Percentiles rank a stretch among this genome's conserved stretches.
phyloP scores from a whole-genome alignment of 2,329 filamentous ascomycete genomes.

The Knoxdaviesia proteae region DNA sequence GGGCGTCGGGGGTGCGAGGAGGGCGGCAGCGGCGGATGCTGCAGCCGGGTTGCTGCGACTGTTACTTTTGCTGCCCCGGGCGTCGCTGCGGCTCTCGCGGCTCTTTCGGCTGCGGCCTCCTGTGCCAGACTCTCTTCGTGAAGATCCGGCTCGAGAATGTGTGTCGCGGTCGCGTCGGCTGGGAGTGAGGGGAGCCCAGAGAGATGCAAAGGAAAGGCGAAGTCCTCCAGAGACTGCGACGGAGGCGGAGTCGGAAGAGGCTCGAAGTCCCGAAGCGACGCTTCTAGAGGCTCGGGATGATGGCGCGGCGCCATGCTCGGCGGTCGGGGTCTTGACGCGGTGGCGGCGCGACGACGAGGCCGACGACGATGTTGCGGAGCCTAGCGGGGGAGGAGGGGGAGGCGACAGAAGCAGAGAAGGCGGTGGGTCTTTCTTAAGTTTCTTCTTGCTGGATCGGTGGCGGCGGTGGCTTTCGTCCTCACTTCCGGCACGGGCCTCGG shows the following conservation, averaged over 20 bases:
- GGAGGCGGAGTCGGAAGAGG: conserved; percentile 15
- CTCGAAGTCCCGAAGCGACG: conserved; percentile 33
- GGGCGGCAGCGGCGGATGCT: too few species aligned
- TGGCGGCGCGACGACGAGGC: conserved; percentile 2
- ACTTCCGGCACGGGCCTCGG: too few species aligned
- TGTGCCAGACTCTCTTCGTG: too few species aligned
- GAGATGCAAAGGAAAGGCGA: conserved; percentile 20
- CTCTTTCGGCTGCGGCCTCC: too few species aligned
- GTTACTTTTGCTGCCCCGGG: too few species aligned
- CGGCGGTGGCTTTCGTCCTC: neutral
- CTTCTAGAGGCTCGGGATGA: conserved; percentile 23
- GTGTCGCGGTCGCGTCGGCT: too few species aligned
- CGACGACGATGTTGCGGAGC: conserved; percentile 3
- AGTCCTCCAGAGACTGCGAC: conserved; percentile 5
- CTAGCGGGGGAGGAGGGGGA: too few species aligned
- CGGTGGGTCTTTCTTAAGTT: too few species aligned
- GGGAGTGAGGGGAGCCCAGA: conserved; percentile 14
- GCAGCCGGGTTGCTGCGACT: too few species aligned
- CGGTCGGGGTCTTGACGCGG: conserved; percentile 5
- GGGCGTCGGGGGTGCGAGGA: neutral
- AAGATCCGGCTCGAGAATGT: too few species aligned
- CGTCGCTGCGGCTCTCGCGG: too few species aligned
- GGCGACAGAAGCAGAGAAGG: too few species aligned
- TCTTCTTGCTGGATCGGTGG: neutral
- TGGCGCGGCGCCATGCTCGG: conserved; percentile 11